phyloP scores from a whole-genome alignment of 208 protist species.

The Acanthamoeba royreba region DNA sequence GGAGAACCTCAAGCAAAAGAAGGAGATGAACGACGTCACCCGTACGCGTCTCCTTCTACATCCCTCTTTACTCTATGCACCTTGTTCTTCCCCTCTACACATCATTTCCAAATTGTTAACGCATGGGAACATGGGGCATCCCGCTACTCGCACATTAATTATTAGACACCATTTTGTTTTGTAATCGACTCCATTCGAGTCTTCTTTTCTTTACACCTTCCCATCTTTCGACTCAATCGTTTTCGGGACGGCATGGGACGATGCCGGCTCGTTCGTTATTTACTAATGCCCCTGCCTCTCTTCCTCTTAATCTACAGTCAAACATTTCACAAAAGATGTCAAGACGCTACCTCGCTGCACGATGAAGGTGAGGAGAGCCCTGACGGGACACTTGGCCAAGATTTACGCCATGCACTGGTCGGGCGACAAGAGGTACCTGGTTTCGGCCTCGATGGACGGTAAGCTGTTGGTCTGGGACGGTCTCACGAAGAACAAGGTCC shows the following conservation, averaged over 20 bases:
- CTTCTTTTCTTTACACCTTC: too few species aligned
- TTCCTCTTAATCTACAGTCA: conserved; percentile 37
- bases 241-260: not conserved
- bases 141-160: too few species aligned
- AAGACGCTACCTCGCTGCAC: conserved; percentile 53
- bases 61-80: not conserved
- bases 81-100: not conserved
- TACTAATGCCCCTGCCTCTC: not conserved
- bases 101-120: too few species aligned
- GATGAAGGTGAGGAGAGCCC: conserved; percentile 63
- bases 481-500: conserved; percentile 78
- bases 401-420: conserved; percentile 84
- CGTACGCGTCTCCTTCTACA: not conserved
- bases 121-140: too few species aligned
- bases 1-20: not conserved
- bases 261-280: not conserved
- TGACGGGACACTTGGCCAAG: conserved; percentile 82
- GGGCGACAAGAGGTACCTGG: conserved; percentile 74
- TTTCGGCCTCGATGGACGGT: conserved; percentile 82
- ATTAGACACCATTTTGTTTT: too few species aligned
- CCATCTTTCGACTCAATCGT: too few species aligned
- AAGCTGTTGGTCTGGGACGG: conserved; percentile 84
- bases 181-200: too few species aligned
- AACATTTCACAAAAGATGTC: conserved; percentile 58
- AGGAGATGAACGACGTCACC: not conserved